Evolutionary conservation across 2,329 filamentous ascomycete genomes (phyloP).

Genomic region (Colletotrichum liriopes): DNA sequence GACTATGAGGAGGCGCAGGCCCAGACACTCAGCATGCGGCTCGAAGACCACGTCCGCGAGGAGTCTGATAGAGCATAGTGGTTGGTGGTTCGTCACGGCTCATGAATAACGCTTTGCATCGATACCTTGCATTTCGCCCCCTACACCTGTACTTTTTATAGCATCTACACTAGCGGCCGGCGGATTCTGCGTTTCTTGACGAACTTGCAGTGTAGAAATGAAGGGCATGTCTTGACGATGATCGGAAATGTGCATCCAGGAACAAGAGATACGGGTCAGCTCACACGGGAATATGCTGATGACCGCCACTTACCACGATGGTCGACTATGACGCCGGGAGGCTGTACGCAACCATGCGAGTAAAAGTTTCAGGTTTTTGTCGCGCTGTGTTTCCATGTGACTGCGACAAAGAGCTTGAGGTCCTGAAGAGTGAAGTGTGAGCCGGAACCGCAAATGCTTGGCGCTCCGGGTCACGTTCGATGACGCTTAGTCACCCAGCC

Average conservation of each 20-base stretch:
- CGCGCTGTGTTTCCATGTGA: constrained; percentile 23
- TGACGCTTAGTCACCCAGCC: constrained; percentile 33
- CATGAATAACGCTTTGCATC: constrained; percentile 36
- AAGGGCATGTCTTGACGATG: constrained; percentile 12
- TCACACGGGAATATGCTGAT: not conserved
- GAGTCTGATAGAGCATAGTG: constrained; percentile 75
- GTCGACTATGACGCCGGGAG: not conserved
- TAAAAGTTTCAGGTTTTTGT: not conserved
- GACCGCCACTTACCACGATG: constrained; percentile 4
- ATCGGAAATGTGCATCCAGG: constrained; percentile 3
- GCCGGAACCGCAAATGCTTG: constrained; percentile 10
- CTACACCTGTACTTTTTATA: constrained; percentile 38
- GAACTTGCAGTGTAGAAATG: constrained; percentile 33
- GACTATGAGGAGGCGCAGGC: constrained; percentile 93
- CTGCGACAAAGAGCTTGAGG: constrained; percentile 13
- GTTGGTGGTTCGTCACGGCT: constrained; percentile 16
- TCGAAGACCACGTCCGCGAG: constrained; percentile 81
- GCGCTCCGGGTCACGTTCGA: not conserved
- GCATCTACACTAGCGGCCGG: constrained; percentile 39
- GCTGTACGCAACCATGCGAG: constrained; percentile 20
- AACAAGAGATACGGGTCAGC: not conserved
- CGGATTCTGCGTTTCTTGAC: constrained; percentile 33
- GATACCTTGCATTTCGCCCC: constrained; percentile 40
- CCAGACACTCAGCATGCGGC: constrained; percentile 71
- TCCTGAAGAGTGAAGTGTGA: not conserved